Base-by-base conservation (phyloP, 2,329 filamentous ascomycete genomes). In the Cercospora sp. region DNA sequence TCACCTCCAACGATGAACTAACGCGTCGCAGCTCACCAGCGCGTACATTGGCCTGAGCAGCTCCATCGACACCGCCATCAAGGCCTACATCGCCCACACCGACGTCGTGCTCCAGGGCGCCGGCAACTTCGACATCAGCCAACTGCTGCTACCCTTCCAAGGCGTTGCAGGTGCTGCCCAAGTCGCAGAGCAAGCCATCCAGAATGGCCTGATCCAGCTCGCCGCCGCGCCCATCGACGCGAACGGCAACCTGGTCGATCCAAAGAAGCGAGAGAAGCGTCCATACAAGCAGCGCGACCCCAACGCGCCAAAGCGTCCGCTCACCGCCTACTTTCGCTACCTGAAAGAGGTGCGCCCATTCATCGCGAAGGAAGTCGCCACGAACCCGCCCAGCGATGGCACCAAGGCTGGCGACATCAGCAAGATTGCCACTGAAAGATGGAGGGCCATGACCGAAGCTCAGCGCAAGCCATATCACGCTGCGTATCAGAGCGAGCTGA, bases 261-360 rank as follows among this genome's bases (percentile, higher is more conserved):
- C 71, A 43, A 74, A 74, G 70, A 75, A 74, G 72, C 71, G 72
- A 66, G 73, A 73, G 70, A 79, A 78, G 69, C 76, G 77, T 37
- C 72, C 73, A 34, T 77, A 91, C 77, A 85, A 84, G 77, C 79
- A 80, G 59, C 82, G 79, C 72, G 94, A 98, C 79, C 94, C 94
- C 74, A 97, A 97, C 80, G 94, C 94, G 6, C 94, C 94, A 69
- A 98, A 97, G 87, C 89, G 94, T 61, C 94, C 94, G 8, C 81
- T 97, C 77, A 98, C 94, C 5, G 93, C 94, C 2, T 97, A 96
- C 84, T 97, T 98, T 85, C 84, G 97, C 69, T 98, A 93, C 84
- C 93, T 97, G 85, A 91, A 96, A 80, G 90, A 91, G 72, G 93
- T 93, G 72, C 91, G 95, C 61, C 87, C 89, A 62, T 90, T 92